Evolutionary conservation across 139 green algal genomes (phyloP).

Genomic region (Asterochloris sp.): DNA sequence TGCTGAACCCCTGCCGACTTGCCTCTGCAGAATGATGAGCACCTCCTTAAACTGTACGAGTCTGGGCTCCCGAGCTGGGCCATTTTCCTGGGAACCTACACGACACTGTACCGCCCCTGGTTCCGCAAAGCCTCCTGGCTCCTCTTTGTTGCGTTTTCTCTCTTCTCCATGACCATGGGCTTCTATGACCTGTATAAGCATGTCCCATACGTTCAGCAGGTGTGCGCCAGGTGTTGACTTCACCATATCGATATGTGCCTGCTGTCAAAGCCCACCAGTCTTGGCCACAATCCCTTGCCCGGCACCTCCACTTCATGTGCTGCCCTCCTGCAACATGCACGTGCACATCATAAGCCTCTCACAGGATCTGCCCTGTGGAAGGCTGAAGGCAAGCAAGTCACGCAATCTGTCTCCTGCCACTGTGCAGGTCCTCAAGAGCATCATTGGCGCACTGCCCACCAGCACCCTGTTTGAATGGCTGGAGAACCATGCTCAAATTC

Average conservation of each 20-base stretch:
- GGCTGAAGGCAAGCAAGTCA: no score
- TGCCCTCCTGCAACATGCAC: no score
- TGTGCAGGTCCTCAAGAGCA: slow-evolving; percentile 29
- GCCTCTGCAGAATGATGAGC: slow-evolving; percentile 54
- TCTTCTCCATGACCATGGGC: slow-evolving; percentile 68
- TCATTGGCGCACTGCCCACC: slow-evolving; percentile 39
- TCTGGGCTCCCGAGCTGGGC: slow-evolving; percentile 59
- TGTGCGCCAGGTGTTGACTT: background rate
- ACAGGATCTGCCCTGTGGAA: no score
- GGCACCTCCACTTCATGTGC: no score
- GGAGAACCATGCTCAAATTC: slow-evolving; percentile 64
- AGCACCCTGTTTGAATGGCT: slow-evolving; percentile 70
- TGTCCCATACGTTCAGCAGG: slow-evolving; percentile 64
- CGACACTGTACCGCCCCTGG: slow-evolving; percentile 72
- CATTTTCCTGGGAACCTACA: slow-evolving; percentile 62
- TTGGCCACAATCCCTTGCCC: no score
- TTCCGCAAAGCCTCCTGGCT: slow-evolving; percentile 61
- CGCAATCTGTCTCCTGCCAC: background rate
- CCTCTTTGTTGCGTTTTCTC: slow-evolving; percentile 68
- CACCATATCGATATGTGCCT: no score
- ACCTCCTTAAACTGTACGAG: slow-evolving; percentile 74
- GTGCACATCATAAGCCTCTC: no score
- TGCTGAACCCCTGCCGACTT: background rate
- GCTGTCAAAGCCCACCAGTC: no score
- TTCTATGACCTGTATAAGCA: slow-evolving; percentile 83